Base-by-base conservation (phyloP, 1,284 basidiomycete species). In the Puccinia coronata region DNA sequence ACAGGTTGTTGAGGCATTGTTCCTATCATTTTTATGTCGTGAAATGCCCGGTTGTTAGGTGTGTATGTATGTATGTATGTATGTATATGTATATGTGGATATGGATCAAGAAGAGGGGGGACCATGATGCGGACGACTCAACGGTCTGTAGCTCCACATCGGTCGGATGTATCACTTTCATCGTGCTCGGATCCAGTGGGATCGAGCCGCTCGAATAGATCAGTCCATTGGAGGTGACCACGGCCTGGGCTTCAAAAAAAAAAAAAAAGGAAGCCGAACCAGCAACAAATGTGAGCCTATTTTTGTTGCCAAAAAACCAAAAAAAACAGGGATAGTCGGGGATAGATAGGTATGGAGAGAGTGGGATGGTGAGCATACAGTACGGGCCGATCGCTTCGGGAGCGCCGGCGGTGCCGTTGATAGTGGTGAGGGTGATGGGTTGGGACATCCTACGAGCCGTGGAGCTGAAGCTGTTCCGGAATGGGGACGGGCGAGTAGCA, bases 151-250 rank as follows among this genome's bases (percentile, higher is more conserved):
- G 92, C 85, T 93, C 91, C 82, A 98, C 90, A 49, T 92, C 95
- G 31, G 92, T 67, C 51, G 86, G 93, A 65, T 87, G 86, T 65
- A 94, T 92, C 84, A 97, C 87, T 84, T 92, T 88, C 87, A 91
- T 92, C 23, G 91, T 91, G 57, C 88, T 85, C 14, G 95, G 93
- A 85, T 93, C 90, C 82, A 98, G 89, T 0, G 94, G 93, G 84
- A 98, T 93, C 85, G 92, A 93, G 76, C 96, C 96, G 8, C 94
- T 96, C 70, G 91, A 89, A 88, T 96, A 98, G 83, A 97, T 90
- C 80, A 95, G 89, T 84, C 93, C 91, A 82, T 93, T 93, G 83
- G 91, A 90, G 47, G 85, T 83, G 85, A 92, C 93, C 87, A 95
- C 90, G 12, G 92, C 95, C 88, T 98, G 93, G 47, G 78, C 78